phyloP scores from a whole-genome alignment of 129 eudicot genomes.

The Centrapalus pauciflorus region DNA sequence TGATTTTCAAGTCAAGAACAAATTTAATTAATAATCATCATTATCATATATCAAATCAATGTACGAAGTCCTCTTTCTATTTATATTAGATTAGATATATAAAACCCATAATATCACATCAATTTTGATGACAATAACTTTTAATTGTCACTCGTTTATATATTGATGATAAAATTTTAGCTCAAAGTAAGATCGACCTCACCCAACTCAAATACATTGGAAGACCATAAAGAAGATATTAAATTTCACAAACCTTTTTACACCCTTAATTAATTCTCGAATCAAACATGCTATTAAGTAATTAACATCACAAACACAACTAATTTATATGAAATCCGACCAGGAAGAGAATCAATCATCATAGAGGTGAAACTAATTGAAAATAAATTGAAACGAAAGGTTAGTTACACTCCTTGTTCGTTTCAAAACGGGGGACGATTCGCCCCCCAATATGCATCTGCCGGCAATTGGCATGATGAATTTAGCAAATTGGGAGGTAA shows the following conservation, averaged over 20 bases:
- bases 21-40: neutral
- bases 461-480: slow-evolving; percentile 52
- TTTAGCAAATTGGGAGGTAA: slow-evolving; percentile 59
- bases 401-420: slow-evolving; percentile 6
- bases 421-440: slow-evolving; percentile 55
- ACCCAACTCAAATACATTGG: neutral
- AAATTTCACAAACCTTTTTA: slow-evolving; percentile 41
- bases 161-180: neutral
- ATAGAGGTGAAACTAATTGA: slow-evolving; percentile 16
- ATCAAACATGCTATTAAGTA: slow-evolving; percentile 29
- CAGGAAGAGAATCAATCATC: slow-evolving; percentile 10
- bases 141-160: slow-evolving; percentile 4
- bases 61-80: neutral
- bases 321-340: slow-evolving; percentile 17
- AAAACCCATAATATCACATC: neutral
- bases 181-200: neutral
- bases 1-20: slow-evolving; percentile 9
- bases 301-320: slow-evolving; percentile 33
- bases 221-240: slow-evolving; percentile 20
- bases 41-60: too few species aligned
- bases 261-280: slow-evolving; percentile 34
- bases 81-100: too few species aligned
- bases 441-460: slow-evolving; percentile 67
- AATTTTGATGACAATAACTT: neutral
- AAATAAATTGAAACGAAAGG: slow-evolving; percentile 14